Percentiles rank a stretch among this genome's conserved stretches.
Evolutionary conservation across 1,139 yeast genomes (phyloP).

Genomic region (Meyerozyma smithsonii): DNA sequence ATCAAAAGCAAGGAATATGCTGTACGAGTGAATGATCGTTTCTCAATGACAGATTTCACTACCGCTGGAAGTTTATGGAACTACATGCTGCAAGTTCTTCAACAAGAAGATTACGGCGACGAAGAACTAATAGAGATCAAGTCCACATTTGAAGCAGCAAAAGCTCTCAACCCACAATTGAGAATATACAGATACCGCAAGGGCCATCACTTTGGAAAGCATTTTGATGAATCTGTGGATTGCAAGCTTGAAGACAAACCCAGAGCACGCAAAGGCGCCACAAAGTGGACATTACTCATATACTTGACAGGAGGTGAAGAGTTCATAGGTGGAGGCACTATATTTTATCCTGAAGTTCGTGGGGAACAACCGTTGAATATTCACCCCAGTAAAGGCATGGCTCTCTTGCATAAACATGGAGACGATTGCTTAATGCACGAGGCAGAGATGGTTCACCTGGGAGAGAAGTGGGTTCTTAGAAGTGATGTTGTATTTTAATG

Average conservation of each 20-base stretch:
- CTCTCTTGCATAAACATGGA: slow-evolving; percentile 62
- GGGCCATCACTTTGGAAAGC: slow-evolving; percentile 62
- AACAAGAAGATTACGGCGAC: slow-evolving; percentile 26
- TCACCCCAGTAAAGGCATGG: slow-evolving; percentile 54
- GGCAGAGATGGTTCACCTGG: slow-evolving; percentile 48
- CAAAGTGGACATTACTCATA: slow-evolving; percentile 58
- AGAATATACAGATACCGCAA: slow-evolving; percentile 51
- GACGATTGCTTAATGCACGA: slow-evolving; percentile 62
- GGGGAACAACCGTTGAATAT: slow-evolving; percentile 27
- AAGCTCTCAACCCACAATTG: slow-evolving; percentile 54
- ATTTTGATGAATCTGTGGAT: slow-evolving; percentile 56
- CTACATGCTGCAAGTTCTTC: slow-evolving; percentile 31
- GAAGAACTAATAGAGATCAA: slow-evolving; percentile 23
- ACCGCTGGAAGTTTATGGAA: slow-evolving; percentile 44
- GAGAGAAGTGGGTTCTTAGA: slow-evolving; percentile 62
- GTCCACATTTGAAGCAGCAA: slow-evolving; percentile 31
- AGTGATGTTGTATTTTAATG: slow-evolving; percentile 49
- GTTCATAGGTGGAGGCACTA: slow-evolving; percentile 60
- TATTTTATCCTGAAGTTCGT: slow-evolving; percentile 39
- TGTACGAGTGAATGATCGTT: slow-evolving; percentile 54
- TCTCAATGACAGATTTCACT: slow-evolving; percentile 32
- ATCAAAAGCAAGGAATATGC: slow-evolving; percentile 53
- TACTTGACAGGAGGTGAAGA: slow-evolving; percentile 58
- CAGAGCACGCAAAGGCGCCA: slow-evolving; percentile 27
- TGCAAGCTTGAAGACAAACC: slow-evolving; percentile 21